Evolutionary conservation across 2,329 filamentous ascomycete genomes (phyloP).

Genomic region (Didymella keratinophila): DNA sequence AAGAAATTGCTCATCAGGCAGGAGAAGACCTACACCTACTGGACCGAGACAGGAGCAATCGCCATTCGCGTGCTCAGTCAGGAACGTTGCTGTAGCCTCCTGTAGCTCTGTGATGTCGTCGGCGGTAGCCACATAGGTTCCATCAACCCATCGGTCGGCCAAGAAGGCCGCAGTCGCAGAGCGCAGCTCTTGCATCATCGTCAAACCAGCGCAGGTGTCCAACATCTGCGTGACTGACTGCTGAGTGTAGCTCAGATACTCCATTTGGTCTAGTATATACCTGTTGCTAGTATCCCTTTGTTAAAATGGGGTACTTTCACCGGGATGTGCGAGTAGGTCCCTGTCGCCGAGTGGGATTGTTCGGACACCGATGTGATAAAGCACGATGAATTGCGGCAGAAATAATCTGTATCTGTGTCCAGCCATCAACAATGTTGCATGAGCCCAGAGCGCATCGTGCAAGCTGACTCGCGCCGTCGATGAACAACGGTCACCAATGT

Average conservation of each 20-base stretch:
- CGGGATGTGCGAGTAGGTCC: neutral
- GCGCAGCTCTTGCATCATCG: constrained; percentile 5
- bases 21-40: neutral
- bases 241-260: neutral
- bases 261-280: neutral
- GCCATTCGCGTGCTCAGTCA: constrained; percentile 9
- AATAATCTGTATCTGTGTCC: neutral
- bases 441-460: neutral
- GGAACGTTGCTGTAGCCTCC: constrained; percentile 15
- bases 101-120: constrained; percentile 13
- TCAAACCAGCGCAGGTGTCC: neutral
- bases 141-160: constrained; percentile 1
- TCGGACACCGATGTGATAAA: neutral
- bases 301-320: neutral
- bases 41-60: constrained; percentile 13
- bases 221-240: neutral
- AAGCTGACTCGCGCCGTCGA: neutral
- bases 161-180: constrained; percentile 3
- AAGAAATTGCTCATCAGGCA: constrained; percentile 13
- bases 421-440: neutral
- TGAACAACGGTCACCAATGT: neutral
- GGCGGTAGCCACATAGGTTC: constrained; percentile 1
- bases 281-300: neutral
- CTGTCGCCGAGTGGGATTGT: neutral
- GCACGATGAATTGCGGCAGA: neutral